phyloP scores from a whole-genome alignment of 495 filamentous ascomycete species.

The Penicillium lividum region DNA sequence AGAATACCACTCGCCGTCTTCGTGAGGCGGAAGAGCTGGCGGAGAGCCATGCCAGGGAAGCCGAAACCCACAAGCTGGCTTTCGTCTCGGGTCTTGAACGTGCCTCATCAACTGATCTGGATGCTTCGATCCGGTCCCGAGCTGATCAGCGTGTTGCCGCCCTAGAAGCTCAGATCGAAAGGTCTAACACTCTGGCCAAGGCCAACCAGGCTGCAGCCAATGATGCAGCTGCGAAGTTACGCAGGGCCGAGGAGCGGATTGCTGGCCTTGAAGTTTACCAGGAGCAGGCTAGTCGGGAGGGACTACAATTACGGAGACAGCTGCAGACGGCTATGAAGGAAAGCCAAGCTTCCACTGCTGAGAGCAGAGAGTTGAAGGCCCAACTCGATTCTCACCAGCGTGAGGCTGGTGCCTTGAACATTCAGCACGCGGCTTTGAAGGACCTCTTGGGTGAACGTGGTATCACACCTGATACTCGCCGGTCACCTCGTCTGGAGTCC shows the following conservation, averaged over 20 bases:
- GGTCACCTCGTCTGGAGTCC: constrained; percentile 61
- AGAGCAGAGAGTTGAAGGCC: constrained; percentile 75
- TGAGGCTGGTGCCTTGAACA: constrained; percentile 81
- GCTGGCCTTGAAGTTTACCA: constrained; percentile 95
- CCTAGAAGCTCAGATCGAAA: constrained; percentile 76
- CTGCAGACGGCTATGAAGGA: constrained; percentile 82
- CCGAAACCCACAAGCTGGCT: constrained; percentile 78
- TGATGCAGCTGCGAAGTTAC: constrained; percentile 79
- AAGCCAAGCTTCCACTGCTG: constrained; percentile 69
- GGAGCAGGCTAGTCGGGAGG: constrained; percentile 92
- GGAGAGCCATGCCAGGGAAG: constrained; percentile 86
- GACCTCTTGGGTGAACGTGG: constrained; percentile 88
- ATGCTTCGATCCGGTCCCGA: constrained; percentile 51
- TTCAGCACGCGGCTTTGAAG: constrained; percentile 91
- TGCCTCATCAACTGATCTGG: constrained; percentile 45
- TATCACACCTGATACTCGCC: constrained; percentile 60
- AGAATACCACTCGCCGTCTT: constrained; percentile 68
- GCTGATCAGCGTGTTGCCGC: constrained; percentile 74
- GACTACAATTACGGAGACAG: constrained; percentile 82
- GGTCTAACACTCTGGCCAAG: constrained; percentile 75
- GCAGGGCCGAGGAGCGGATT: constrained; percentile 91
- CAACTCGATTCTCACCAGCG: constrained; percentile 80
- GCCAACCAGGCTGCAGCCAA: constrained; percentile 92
- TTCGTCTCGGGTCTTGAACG: constrained; percentile 80
- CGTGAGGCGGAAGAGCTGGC: constrained; percentile 87